Base-by-base conservation (phyloP, 2,329 filamentous ascomycete species). In the Aspergillus ibericus region DNA sequence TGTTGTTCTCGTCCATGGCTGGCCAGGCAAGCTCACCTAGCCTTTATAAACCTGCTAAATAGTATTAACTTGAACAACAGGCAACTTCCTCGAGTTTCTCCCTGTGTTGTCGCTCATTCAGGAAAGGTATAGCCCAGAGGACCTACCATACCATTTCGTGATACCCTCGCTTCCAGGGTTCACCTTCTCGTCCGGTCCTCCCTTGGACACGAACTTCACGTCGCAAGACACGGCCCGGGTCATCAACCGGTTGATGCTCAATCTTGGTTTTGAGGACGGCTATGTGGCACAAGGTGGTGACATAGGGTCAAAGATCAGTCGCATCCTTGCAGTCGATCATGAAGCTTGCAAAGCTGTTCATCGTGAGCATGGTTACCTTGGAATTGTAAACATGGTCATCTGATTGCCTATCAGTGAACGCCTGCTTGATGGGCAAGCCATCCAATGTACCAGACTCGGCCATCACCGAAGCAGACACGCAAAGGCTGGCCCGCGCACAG, bases 1-100 rank as follows among this genome's bases (percentile, higher is more conserved):
- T 0, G 63, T 83, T 22, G 61, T 77, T 3, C 65, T 82, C 9
- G 69, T 79, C 15, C 81, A 75, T 55, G 73, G 72, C 46, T 75
- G 73, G 73, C 73, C 73, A 38, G 71, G 71, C 70, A 63, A 50
- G 52, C n/a, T 18, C 12, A 5, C 8, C 18, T 20, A 1, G 3
- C 18, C 7, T n/a, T n/a, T 12, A 1, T 22, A 13, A 12, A 32
- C 9, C 15, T 46, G n/a, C 18, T 9, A 22, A 38, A n/a, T 25
- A 22, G 13, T 9, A 20, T 35, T 56, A 34, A 54, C 29, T 36
- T 8, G 38, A 22, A 7, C 16, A 25, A 15, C 35, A 72, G 72
- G 73, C 7, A 74, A 68, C 50, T 74, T 74, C 22, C 44, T 71
- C 12, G 72, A 74, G 35, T 75, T 75, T 25, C 64, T 73, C 5